These are phyloP conservation scores for Excoecaria cochinchinensis DNA, from an alignment of 345 rosid species.

Conservation along the genomic window DNA sequence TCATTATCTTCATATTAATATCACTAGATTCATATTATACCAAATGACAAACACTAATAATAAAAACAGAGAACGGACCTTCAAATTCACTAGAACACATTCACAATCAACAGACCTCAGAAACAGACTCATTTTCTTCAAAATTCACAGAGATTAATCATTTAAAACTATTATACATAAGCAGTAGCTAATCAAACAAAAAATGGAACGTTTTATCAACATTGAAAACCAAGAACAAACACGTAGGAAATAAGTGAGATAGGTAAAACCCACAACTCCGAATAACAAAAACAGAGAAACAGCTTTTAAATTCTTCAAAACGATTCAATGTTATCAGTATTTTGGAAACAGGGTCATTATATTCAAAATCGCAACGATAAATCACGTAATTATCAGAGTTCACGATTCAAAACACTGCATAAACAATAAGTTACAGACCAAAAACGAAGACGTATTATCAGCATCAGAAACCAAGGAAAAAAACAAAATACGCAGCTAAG, in stretches of 20 bases:
- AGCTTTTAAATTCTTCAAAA: background rate
- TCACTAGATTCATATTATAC: too few relatives aligned
- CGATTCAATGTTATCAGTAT: background rate
- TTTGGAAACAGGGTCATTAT: background rate
- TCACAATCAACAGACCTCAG: background rate
- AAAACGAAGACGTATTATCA: background rate
- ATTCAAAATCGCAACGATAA: background rate
- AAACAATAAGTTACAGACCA: background rate
- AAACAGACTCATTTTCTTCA: background rate
- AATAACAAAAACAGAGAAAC: background rate
- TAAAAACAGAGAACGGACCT: background rate
- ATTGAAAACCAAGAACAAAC: too few relatives aligned
- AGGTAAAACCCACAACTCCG: background rate
- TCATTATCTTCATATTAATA: too few relatives aligned
- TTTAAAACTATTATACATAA: too few relatives aligned
- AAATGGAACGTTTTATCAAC: background rate
- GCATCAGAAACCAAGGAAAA: background rate
- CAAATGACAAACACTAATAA: too few relatives aligned
- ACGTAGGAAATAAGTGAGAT: too few relatives aligned
- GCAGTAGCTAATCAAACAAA: background rate
- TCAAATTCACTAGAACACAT: background rate
- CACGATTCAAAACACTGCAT: background rate
- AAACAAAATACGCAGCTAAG: background rate
- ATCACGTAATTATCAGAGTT: background rate
- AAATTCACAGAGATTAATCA: too few relatives aligned